Conservation (phyloP, 768 basidiomycete species). For the Asterophora lycoperdoides region DNA sequence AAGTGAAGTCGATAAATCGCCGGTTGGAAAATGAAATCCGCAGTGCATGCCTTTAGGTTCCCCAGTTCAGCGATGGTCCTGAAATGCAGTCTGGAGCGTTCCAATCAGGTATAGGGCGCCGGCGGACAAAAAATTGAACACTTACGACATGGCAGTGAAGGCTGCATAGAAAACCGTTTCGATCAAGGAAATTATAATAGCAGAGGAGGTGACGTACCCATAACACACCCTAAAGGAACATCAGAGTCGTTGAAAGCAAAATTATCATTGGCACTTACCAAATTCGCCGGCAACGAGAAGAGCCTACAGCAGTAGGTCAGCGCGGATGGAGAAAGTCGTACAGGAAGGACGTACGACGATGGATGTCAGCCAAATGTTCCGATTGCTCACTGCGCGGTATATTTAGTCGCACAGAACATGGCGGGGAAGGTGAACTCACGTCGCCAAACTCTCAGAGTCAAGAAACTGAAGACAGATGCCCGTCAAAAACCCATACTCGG, state of each 20-base stretch:
- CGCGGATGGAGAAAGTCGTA: background rate
- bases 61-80: conserved; percentile 31
- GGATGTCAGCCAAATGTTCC: conserved; percentile 30
- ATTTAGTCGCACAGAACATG: background rate
- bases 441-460: conserved; percentile 41
- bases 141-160: conserved; percentile 33
- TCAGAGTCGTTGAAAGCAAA: background rate
- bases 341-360: conserved; percentile 26
- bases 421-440: conserved; percentile 25
- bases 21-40: background rate
- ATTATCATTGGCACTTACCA: conserved; percentile 17
- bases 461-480: conserved; percentile 30
- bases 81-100: conserved; percentile 24
- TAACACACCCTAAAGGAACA: conserved; percentile 20
- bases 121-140: background rate
- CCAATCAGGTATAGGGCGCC: background rate
- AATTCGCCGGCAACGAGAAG: conserved; percentile 38
- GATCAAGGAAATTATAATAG: background rate
- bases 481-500: background rate
- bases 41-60: conserved; percentile 32
- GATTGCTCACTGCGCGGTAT: conserved; percentile 39
- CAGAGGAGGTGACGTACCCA: conserved; percentile 24
- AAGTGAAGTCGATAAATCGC: background rate
- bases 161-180: conserved; percentile 19
- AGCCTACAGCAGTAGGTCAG: conserved; percentile 15